Percentiles rank a stretch among this genome's conserved stretches.
These are phyloP conservation scores for Hirschfeldia incana DNA, from an alignment of 345 rosid genomes.

Conservation along the genomic window DNA sequence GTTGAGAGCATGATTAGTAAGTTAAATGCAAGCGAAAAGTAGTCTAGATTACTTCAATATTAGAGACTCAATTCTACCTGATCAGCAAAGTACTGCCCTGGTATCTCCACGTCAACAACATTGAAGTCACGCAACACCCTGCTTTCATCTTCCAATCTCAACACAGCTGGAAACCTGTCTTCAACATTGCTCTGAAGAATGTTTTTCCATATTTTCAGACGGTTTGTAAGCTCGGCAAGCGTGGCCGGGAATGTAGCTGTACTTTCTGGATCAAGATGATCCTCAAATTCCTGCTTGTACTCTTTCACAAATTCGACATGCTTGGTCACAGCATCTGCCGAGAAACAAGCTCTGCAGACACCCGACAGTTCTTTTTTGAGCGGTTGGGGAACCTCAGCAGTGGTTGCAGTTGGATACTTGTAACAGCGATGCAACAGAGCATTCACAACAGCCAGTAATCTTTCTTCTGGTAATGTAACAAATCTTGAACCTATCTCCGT, in stretches of 20 bases:
- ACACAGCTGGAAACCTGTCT: slow-evolving; percentile 93
- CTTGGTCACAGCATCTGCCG: slow-evolving; percentile 96
- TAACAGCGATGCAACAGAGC: slow-evolving; percentile 97
- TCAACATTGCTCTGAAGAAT: slow-evolving; percentile 97
- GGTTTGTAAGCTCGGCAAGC: slow-evolving; percentile 82
- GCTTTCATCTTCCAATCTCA: slow-evolving; percentile 98
- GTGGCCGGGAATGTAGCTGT: slow-evolving; percentile 88
- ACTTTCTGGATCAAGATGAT: slow-evolving; percentile 97
- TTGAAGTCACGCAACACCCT: slow-evolving; percentile 86
- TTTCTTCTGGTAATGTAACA: slow-evolving; percentile 95
- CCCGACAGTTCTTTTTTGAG: slow-evolving; percentile 98
- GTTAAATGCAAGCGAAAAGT: slow-evolving; percentile 8
- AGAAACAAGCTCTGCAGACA: slow-evolving; percentile 98
- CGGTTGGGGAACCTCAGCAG: slow-evolving; percentile 97
- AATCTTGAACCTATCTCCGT: slow-evolving; percentile 97
- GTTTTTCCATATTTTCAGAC: slow-evolving; percentile 96
- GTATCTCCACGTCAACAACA: slow-evolving; percentile 98
- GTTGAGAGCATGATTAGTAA: slow-evolving; percentile 19
- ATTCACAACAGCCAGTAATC: slow-evolving; percentile 96
- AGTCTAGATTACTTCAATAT: slow-evolving; percentile 4
- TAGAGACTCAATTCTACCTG: slow-evolving; percentile 60
- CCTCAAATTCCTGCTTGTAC: slow-evolving; percentile 95
- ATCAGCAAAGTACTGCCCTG: slow-evolving; percentile 95
- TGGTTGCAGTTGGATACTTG: slow-evolving; percentile 97
- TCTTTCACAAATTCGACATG: slow-evolving; percentile 98